These are phyloP conservation scores for Neurospora crassa DNA, from an alignment of 2,329 filamentous ascomycete genomes.

Conservation along the genomic window DNA sequence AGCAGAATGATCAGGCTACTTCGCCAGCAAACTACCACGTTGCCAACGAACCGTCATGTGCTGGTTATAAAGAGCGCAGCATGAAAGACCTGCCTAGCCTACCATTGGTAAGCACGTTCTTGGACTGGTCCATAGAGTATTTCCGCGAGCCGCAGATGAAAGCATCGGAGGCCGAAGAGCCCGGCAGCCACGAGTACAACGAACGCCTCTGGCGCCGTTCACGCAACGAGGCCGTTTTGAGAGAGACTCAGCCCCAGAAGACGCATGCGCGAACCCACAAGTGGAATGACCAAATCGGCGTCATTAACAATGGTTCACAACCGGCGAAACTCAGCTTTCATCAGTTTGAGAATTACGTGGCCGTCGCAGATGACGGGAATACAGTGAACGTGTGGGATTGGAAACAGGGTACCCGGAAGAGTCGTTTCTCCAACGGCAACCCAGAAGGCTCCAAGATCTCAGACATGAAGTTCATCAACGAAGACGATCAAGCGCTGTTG, in stretches of 20 bases:
- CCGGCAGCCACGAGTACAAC: conserved; percentile 93
- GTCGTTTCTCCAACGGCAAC: conserved; percentile 89
- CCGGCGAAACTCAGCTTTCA: conserved; percentile 92
- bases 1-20: conserved; percentile 61
- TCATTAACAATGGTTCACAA: conserved; percentile 83
- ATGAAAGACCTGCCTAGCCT: conserved; percentile 50
- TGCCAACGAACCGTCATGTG: conserved; percentile 70
- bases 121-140: conserved; percentile 95
- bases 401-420: conserved; percentile 64
- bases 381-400: conserved; percentile 92
- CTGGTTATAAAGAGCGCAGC: conserved; percentile 58
- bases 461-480: conserved; percentile 94
- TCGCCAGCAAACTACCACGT: conserved; percentile 64
- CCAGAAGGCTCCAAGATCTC: conserved; percentile 85
- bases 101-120: conserved; percentile 72
- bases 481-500: conserved; percentile 89
- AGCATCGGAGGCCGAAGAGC: conserved; percentile 88
- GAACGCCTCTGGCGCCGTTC: conserved; percentile 85
- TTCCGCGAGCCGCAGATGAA: conserved; percentile 99
- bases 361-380: conserved; percentile 87
- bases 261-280: conserved; percentile 73
- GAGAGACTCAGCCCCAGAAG: conserved; percentile 89
- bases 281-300: conserved; percentile 76
- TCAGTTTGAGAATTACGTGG: conserved; percentile 93
- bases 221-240: conserved; percentile 84